Percentiles rank a stretch among this genome's conserved stretches.
Evolutionary conservation across 225 moss, liverwort and hornwort species (phyloP).

Genomic region (Pseudoscleropodium purum): DNA sequence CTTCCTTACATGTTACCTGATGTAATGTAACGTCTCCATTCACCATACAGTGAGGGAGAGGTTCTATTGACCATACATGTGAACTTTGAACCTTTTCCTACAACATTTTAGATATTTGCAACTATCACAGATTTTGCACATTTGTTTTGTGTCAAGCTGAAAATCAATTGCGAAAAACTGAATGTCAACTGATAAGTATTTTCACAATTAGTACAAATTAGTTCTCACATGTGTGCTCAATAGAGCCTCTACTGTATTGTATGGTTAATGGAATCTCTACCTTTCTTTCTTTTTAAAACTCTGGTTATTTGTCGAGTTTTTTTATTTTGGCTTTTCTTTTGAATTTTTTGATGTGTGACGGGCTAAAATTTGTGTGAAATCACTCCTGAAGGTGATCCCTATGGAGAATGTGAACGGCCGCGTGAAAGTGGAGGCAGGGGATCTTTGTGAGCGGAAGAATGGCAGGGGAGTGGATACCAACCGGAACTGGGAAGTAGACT

Average conservation of each 20-base stretch:
- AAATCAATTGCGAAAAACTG: background rate
- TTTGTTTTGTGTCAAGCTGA: background rate
- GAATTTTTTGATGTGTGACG: background rate
- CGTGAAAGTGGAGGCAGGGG: slow-evolving; percentile 75
- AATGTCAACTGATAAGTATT: background rate
- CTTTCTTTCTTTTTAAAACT: background rate
- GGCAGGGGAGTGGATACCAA: slow-evolving; percentile 93
- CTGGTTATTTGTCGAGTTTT: background rate
- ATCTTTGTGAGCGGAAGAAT: slow-evolving; percentile 89
- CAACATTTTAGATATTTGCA: background rate
- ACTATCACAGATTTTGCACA: background rate
- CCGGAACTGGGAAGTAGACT: slow-evolving; percentile 91
- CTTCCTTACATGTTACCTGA: background rate
- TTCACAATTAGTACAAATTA: background rate
- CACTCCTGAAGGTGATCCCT: slow-evolving; percentile 22
- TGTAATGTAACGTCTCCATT: background rate
- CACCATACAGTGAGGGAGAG: background rate
- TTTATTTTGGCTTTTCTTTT: background rate
- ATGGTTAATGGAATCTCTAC: background rate
- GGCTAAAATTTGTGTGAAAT: background rate
- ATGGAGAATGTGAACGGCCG: slow-evolving; percentile 90
- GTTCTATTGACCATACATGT: background rate
- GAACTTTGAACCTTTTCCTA: background rate
- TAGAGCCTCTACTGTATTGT: background rate
- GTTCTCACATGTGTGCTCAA: background rate